These are phyloP conservation scores for Hypocreales sp. DNA, from an alignment of 2,329 filamentous ascomycete species.

Conservation along the genomic window DNA sequence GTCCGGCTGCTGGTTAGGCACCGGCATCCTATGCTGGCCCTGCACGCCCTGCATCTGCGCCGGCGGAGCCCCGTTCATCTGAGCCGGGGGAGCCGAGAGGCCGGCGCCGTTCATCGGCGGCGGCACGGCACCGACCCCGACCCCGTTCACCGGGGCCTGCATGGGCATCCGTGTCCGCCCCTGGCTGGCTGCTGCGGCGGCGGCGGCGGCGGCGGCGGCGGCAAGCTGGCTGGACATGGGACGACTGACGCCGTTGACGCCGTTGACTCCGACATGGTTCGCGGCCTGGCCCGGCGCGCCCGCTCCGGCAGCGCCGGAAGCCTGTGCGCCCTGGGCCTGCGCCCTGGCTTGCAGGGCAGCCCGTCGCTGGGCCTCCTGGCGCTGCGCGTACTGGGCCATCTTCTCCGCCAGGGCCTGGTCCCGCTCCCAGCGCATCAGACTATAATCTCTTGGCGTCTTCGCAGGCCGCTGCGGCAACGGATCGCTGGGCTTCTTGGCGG, in stretches of 20 bases:
- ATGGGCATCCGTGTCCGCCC: slow-evolving; percentile 35
- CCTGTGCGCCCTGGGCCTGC: slow-evolving; percentile 28
- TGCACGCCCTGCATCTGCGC: slow-evolving; percentile 49
- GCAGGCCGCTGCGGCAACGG: slow-evolving; percentile 30
- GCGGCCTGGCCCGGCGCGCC: slow-evolving; percentile 14
- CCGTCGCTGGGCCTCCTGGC: slow-evolving; percentile 44
- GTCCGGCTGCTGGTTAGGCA: slow-evolving; percentile 26
- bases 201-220: slow-evolving; percentile 21
- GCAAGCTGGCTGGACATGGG: slow-evolving; percentile 27
- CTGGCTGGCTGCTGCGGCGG: slow-evolving; percentile 26
- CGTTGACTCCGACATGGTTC: slow-evolving; percentile 12
- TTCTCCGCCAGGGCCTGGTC: slow-evolving; percentile 54
- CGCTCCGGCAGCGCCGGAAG: slow-evolving; percentile 24
- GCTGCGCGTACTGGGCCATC: slow-evolving; percentile 37
- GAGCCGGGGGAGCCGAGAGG: slow-evolving; percentile 36
- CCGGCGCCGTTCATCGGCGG: slow-evolving; percentile 34
- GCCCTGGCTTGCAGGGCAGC: slow-evolving; percentile 30
- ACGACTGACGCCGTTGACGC: slow-evolving; percentile 16
- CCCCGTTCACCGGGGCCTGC: slow-evolving; percentile 35
- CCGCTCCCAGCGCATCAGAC: slow-evolving; percentile 72
- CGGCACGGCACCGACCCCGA: slow-evolving; percentile 26
- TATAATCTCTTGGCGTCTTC: slow-evolving; percentile 84
- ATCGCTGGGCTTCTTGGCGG: slow-evolving; percentile 71
- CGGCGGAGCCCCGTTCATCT: slow-evolving; percentile 51
- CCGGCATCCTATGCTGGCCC: slow-evolving; percentile 44